A percentile compares a stretch with the other conserved stretches of the same genome.
Evolutionary conservation across 2,329 filamentous ascomycete species (phyloP).

Genomic region (Sphaerostilbella broomeana): DNA sequence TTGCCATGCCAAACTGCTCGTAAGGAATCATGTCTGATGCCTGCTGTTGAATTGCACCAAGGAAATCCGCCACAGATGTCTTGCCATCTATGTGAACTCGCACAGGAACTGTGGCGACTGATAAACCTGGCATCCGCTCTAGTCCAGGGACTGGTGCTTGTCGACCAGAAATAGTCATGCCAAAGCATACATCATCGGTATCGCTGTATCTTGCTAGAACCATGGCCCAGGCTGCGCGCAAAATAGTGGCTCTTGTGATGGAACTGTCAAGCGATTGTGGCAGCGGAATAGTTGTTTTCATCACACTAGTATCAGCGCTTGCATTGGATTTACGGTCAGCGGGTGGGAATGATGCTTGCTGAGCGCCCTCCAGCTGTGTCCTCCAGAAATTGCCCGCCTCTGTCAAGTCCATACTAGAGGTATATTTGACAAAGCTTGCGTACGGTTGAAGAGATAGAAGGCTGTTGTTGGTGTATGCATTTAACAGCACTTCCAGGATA

Average conservation of each 20-base stretch:
- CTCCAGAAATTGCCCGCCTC: slow-evolving; percentile 11
- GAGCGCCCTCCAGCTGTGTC: slow-evolving; percentile 12
- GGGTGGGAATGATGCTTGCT: slow-evolving; percentile 3
- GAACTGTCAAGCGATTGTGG: background rate
- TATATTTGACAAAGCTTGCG: slow-evolving; percentile 8
- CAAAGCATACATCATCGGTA: slow-evolving; percentile 19
- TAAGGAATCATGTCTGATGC: slow-evolving; percentile 14
- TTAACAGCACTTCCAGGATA: background rate
- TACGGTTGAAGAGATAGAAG: background rate
- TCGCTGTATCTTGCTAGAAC: slow-evolving; percentile 31
- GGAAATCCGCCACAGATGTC: slow-evolving; percentile 6
- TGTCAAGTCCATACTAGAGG: slow-evolving; percentile 1
- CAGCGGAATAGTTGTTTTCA: slow-evolving; percentile 8
- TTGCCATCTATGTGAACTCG: slow-evolving; percentile 9
- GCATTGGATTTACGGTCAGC: slow-evolving; percentile 9
- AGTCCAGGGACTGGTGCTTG: slow-evolving; percentile 17
- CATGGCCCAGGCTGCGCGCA: slow-evolving; percentile 26
- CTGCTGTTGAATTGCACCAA: slow-evolving; percentile 14
- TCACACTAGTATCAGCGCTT: background rate
- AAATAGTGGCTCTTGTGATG: slow-evolving; percentile 18
- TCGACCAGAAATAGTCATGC: slow-evolving; percentile 17
- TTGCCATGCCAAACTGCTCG: slow-evolving; percentile 20
- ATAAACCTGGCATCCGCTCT: slow-evolving; percentile 15
- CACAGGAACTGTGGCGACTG: slow-evolving; percentile 12
- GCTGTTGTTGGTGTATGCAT: background rate